Conservation (phyloP, 179 eudicot genomes). For the Nepenthes alata region DNA sequence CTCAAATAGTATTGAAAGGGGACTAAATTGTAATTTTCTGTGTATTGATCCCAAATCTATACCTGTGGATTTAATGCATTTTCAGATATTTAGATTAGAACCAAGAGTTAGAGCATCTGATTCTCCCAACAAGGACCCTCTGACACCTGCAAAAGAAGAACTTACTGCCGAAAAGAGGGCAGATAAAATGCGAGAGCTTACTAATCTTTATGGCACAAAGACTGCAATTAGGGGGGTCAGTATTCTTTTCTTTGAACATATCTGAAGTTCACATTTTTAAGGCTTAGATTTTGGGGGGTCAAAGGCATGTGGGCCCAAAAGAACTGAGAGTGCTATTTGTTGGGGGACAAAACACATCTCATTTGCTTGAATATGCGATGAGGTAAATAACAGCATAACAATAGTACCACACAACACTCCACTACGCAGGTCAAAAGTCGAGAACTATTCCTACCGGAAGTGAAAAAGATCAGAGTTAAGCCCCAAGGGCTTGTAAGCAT, state of each 20-base stretch:
- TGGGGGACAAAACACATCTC: too few relatives aligned
- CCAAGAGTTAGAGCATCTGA: slow-evolving; percentile 38
- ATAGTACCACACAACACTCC: too few relatives aligned
- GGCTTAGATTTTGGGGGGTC: neutral
- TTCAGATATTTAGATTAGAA: slow-evolving; percentile 72
- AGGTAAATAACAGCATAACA: too few relatives aligned
- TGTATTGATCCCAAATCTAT: neutral
- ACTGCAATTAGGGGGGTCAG: slow-evolving; percentile 34
- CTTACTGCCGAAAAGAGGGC: slow-evolving; percentile 20
- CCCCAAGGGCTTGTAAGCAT: too few relatives aligned
- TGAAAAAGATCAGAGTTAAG: too few relatives aligned
- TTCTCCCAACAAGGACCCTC: slow-evolving; percentile 23
- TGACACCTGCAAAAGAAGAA: slow-evolving; percentile 24
- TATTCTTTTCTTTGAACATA: neutral
- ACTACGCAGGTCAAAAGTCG: too few relatives aligned
- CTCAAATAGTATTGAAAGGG: too few relatives aligned
- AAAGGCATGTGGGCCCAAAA: neutral
- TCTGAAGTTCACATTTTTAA: neutral
- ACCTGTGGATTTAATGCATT: neutral
- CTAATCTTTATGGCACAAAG: slow-evolving; percentile 29
- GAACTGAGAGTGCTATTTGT: neutral
- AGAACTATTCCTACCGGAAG: too few relatives aligned
- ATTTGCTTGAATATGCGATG: too few relatives aligned
- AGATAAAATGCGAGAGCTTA: slow-evolving; percentile 13
- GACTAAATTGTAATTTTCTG: neutral